Evolutionary conservation across 352 stramenopile genomes (phyloP).

Genomic region (Globisporangium mamillatum): DNA sequence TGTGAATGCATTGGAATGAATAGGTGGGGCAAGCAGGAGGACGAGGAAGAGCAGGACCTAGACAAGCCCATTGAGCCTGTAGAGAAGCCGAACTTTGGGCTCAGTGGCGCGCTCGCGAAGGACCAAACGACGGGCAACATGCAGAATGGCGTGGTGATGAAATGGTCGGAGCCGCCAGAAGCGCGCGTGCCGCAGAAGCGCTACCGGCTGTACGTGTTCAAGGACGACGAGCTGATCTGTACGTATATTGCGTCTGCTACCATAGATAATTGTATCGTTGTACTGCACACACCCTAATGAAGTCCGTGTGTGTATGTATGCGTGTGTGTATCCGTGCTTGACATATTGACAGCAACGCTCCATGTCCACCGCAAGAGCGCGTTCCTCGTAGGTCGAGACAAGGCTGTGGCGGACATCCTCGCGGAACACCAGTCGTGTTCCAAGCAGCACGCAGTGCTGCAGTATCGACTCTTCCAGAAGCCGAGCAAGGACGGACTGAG

Average conservation of each 20-base stretch:
- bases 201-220: slow-evolving; percentile 98
- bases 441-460: slow-evolving; percentile 97
- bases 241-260: slow-evolving; percentile 4
- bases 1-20: not conserved
- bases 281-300: not conserved
- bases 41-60: slow-evolving; percentile 37
- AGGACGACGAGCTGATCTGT: slow-evolving; percentile 83
- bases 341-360: slow-evolving; percentile 82
- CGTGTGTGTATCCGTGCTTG: not conserved
- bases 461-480: slow-evolving; percentile 89
- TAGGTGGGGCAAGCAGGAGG: slow-evolving; percentile 76
- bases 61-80: slow-evolving; percentile 40
- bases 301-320: not conserved
- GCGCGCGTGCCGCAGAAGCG: slow-evolving; percentile 87
- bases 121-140: slow-evolving; percentile 95
- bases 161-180: slow-evolving; percentile 96
- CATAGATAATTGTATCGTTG: not conserved
- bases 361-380: slow-evolving; percentile 95
- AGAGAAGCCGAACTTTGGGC: slow-evolving; percentile 96
- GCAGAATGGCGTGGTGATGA: slow-evolving; percentile 96
- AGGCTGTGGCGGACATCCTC: slow-evolving; percentile 92
- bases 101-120: slow-evolving; percentile 95
- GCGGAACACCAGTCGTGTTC: slow-evolving; percentile 94
- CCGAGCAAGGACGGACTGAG: slow-evolving; percentile 52
- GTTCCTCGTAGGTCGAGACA: slow-evolving; percentile 94